Evolutionary conservation across 345 rosid species (phyloP).

Genomic region (Reutealis trisperma): DNA sequence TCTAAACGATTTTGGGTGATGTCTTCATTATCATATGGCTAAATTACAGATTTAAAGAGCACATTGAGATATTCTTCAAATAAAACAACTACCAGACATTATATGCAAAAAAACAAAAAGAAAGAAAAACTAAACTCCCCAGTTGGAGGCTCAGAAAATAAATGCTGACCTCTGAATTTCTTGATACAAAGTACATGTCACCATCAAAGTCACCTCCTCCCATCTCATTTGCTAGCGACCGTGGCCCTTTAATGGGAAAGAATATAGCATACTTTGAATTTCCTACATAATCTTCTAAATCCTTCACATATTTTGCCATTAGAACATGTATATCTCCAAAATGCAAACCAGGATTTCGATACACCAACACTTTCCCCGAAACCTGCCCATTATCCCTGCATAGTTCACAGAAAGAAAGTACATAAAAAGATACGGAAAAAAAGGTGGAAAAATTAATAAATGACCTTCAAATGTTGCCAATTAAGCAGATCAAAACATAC

Average conservation of each 20-base stretch:
- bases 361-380: constrained; percentile 78
- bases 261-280: constrained; percentile 76
- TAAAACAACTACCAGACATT: background rate
- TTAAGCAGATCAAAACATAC: too few relatives aligned
- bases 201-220: constrained; percentile 86
- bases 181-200: constrained; percentile 69
- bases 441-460: background rate
- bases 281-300: constrained; percentile 58
- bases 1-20: too few relatives aligned
- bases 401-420: constrained; percentile 3
- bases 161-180: constrained; percentile 63
- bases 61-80: too few relatives aligned
- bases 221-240: constrained; percentile 81
- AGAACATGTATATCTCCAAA: constrained; percentile 80
- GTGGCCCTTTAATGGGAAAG: constrained; percentile 60
- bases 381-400: constrained; percentile 68
- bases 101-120: background rate
- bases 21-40: too few relatives aligned
- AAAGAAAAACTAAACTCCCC: background rate
- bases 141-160: background rate
- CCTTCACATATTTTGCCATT: constrained; percentile 57
- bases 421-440: background rate
- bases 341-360: constrained; percentile 78
- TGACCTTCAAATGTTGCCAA: background rate
- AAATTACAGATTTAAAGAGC: too few relatives aligned